phyloP scores from a whole-genome alignment of 768 basidiomycete genomes.

The Lactarius sp. region DNA sequence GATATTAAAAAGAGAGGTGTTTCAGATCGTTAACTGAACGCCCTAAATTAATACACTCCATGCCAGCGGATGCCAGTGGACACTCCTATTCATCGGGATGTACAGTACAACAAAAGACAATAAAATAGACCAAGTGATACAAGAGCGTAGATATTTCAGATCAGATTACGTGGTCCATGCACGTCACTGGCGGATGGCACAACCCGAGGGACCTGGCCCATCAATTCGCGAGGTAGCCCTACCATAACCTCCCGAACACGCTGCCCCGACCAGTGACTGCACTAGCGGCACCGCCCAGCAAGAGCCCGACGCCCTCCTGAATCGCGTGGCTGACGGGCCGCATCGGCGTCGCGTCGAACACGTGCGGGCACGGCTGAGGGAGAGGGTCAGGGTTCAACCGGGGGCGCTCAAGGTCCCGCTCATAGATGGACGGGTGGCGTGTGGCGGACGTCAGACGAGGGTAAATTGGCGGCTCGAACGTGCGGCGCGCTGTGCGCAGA shows the following conservation, averaged over 20 bases:
- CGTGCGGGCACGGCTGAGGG: constrained; percentile 74
- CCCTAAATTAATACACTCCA: too few relatives aligned
- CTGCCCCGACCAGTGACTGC: constrained; percentile 36
- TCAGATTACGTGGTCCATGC: background rate
- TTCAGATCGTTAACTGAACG: too few relatives aligned
- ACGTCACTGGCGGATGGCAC: background rate
- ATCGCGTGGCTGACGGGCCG: constrained; percentile 70
- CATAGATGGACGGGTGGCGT: constrained; percentile 67
- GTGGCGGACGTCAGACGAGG: constrained; percentile 45
- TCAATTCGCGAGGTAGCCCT: background rate
- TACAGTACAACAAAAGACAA: too few relatives aligned
- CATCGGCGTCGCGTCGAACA: constrained; percentile 72
- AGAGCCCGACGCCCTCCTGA: constrained; percentile 63
- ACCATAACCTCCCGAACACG: constrained; percentile 64
- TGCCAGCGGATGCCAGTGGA: too few relatives aligned
- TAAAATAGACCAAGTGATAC: too few relatives aligned
- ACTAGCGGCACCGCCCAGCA: constrained; percentile 41
- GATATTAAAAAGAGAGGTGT: too few relatives aligned
- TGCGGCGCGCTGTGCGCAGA: constrained; percentile 50
- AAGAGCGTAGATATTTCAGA: background rate
- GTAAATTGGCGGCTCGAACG: constrained; percentile 48
- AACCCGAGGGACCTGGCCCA: background rate
- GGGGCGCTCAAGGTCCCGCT: constrained; percentile 60
- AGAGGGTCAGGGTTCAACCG: constrained; percentile 45
- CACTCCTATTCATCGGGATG: too few relatives aligned